A percentile compares a stretch with the other conserved stretches of the same genome.
Conservation (phyloP, 306 rosid genomes). For the Senna tora region DNA sequence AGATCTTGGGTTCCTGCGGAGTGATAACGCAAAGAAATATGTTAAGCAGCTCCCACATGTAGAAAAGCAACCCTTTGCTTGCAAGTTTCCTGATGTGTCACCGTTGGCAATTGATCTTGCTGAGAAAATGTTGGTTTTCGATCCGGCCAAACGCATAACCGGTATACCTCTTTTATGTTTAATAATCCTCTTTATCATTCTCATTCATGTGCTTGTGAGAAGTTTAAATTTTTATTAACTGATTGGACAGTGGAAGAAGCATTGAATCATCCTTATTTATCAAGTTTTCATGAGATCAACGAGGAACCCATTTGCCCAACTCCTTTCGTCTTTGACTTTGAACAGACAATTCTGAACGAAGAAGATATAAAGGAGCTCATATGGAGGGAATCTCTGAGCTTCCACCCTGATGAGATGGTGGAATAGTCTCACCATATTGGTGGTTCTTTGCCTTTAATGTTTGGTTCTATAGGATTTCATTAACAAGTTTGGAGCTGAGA, state of each 20-base stretch:
- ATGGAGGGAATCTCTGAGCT: constrained; percentile 78
- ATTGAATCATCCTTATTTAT: constrained; percentile 81
- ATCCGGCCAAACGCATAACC: constrained; percentile 88
- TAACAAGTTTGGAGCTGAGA: constrained; percentile 34
- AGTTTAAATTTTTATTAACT: constrained; percentile 22
- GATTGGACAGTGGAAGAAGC: constrained; percentile 80
- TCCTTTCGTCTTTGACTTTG: constrained; percentile 84
- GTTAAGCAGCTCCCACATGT: constrained; percentile 83
- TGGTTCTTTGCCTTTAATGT: not conserved
- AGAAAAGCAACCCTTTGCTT: constrained; percentile 68
- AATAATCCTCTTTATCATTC: not conserved
- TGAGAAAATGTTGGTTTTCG: constrained; percentile 87
- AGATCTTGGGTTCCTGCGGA: constrained; percentile 90
- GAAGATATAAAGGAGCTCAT: constrained; percentile 93
- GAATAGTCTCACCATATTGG: constrained; percentile 26
- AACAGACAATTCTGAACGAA: constrained; percentile 72
- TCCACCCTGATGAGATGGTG: constrained; percentile 44
- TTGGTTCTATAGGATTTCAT: not conserved
- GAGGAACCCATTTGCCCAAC: constrained; percentile 91
- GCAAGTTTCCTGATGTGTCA: constrained; percentile 66
- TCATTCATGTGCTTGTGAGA: constrained; percentile 27
- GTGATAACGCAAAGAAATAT: constrained; percentile 92
- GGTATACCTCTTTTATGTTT: constrained; percentile 53
- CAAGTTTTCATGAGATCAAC: constrained; percentile 92
- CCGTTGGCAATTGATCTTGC: constrained; percentile 88